These are phyloP conservation scores for Kwoniella sp. DNA, from an alignment of 768 basidiomycete genomes.

Conservation along the genomic window DNA sequence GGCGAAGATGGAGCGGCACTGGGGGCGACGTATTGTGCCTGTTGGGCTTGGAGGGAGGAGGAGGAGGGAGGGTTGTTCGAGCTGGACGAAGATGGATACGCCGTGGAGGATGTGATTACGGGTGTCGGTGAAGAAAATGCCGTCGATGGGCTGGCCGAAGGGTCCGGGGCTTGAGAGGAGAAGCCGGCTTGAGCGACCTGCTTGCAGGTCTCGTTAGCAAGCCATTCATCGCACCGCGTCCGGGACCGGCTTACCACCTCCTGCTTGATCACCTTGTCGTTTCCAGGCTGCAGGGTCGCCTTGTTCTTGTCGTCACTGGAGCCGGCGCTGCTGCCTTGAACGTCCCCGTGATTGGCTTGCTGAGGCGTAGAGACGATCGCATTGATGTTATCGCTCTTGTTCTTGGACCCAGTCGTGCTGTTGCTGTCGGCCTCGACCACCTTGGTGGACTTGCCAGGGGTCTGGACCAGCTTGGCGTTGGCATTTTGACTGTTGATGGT, in stretches of 20 bases:
- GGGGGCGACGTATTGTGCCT: too few relatives aligned
- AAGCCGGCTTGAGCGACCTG: too few relatives aligned
- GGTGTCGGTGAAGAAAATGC: not conserved
- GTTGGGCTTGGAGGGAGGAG: too few relatives aligned
- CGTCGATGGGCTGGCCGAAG: not conserved
- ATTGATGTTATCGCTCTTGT: conserved; percentile 3
- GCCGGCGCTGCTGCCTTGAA: not conserved
- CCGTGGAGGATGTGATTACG: too few relatives aligned
- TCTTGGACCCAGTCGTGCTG: not conserved
- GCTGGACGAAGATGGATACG: too few relatives aligned
- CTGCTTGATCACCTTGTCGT: conserved; percentile 3
- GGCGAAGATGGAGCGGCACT: too few relatives aligned
- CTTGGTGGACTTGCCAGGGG: conserved; percentile 12
- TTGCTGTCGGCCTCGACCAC: conserved; percentile 5
- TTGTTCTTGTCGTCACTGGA: not conserved
- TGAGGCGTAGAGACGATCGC: conserved; percentile 5
- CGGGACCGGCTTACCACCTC: not conserved
- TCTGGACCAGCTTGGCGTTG: conserved; percentile 13
- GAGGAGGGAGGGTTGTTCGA: too few relatives aligned
- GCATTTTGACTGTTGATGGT: not conserved
- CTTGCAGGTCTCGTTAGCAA: too few relatives aligned
- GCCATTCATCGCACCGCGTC: too few relatives aligned
- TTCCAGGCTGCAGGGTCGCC: not conserved
- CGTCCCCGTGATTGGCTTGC: not conserved
- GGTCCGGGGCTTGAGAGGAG: too few relatives aligned